Evolutionary conservation across 2,329 filamentous ascomycete species (phyloP).

Genomic region (Pseudophaeomoniella oleicola): DNA sequence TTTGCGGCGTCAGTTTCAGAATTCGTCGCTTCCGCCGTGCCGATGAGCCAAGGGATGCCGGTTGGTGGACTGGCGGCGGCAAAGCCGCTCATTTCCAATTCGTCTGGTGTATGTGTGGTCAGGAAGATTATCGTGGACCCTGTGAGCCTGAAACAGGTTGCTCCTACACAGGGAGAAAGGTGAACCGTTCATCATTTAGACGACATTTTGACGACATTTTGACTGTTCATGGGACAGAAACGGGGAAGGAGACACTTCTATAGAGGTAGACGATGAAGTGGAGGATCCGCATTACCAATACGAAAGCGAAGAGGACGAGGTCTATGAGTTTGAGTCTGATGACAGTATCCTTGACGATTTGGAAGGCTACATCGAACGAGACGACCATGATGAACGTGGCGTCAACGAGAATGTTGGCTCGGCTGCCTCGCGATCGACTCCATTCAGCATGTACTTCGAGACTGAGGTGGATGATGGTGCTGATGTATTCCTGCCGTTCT

Average conservation of each 20-base stretch:
- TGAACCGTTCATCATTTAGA: not conserved
- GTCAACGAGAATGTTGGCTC: not conserved
- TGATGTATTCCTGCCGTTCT: not conserved
- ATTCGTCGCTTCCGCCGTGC: slow-evolving; percentile 1
- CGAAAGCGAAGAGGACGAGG: not conserved
- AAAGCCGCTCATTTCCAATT: not conserved
- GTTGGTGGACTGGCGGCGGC: not conserved
- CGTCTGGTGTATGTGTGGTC: not conserved
- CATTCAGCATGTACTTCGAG: not conserved
- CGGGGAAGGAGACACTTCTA: not conserved
- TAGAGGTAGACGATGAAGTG: not conserved
- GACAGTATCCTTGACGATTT: not conserved
- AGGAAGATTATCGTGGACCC: not conserved
- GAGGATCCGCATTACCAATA: not conserved
- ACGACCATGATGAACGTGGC: not conserved
- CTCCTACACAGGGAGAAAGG: not conserved
- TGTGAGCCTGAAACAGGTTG: not conserved
- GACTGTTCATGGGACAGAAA: not conserved
- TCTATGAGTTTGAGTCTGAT: not conserved
- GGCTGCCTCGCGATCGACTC: not conserved
- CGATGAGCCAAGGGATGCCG: slow-evolving; percentile 1
- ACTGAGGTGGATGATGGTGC: not conserved
- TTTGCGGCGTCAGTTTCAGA: slow-evolving; percentile 4
- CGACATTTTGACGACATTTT: not conserved
- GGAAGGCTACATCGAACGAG: not conserved